These are phyloP conservation scores for Trichoderma parareesei DNA, from an alignment of 495 filamentous ascomycete species.

Conservation along the genomic window DNA sequence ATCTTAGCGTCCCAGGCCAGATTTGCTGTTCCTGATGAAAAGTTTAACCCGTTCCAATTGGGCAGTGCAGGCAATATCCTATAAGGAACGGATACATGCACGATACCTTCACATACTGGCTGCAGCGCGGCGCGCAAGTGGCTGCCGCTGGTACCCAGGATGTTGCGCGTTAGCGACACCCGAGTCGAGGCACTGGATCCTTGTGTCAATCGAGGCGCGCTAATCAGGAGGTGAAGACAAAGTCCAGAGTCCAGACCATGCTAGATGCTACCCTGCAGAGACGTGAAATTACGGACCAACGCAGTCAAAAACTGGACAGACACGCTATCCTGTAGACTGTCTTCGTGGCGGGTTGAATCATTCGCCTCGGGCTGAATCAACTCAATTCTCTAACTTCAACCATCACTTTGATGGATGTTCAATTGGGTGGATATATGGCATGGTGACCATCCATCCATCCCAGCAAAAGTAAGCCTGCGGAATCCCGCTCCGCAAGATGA, in stretches of 20 bases:
- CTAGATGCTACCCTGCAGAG: too few relatives aligned
- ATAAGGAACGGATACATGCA: background rate
- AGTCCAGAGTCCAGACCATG: too few relatives aligned
- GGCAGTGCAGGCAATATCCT: background rate
- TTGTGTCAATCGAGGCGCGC: conserved; percentile 3
- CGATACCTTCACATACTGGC: background rate
- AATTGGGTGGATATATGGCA: background rate
- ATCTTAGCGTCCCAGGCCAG: background rate
- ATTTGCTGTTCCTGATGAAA: conserved; percentile 1
- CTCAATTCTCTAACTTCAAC: too few relatives aligned
- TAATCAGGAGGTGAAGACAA: background rate
- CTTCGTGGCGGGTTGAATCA: too few relatives aligned
- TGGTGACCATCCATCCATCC: background rate
- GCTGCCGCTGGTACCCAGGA: background rate
- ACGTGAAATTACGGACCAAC: too few relatives aligned
- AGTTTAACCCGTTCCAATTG: background rate
- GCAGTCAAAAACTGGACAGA: too few relatives aligned
- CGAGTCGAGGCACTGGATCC: background rate
- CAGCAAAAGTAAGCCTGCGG: background rate
- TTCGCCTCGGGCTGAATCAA: too few relatives aligned
- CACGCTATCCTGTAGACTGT: too few relatives aligned
- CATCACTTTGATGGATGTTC: background rate
- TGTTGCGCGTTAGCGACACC: background rate
- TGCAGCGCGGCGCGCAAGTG: background rate
- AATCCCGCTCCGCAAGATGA: background rate